Percentiles rank a stretch among this genome's conserved stretches.
Conservation (phyloP, 495 filamentous ascomycete genomes). For the Pyronema domesticum region DNA sequence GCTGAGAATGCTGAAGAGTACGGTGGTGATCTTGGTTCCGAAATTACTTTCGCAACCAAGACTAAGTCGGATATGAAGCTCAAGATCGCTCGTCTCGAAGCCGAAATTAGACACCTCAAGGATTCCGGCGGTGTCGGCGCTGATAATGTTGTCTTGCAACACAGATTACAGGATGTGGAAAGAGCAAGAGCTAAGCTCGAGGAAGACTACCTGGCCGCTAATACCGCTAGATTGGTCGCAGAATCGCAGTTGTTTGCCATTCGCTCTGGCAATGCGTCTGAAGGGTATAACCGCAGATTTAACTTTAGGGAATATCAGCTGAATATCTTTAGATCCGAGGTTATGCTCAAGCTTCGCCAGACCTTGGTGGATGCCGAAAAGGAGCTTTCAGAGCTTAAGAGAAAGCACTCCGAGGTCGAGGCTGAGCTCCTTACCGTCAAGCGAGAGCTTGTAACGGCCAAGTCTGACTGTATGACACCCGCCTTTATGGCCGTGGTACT, state of each 20-base stretch:
- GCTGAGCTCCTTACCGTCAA: slow-evolving; percentile 20
- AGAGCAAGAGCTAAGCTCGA: slow-evolving; percentile 23
- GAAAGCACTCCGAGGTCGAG: slow-evolving; percentile 18
- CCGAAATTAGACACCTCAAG: slow-evolving; percentile 20
- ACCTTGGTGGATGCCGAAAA: slow-evolving; percentile 20
- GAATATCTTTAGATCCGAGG: slow-evolving; percentile 22
- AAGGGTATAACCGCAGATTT: slow-evolving; percentile 20
- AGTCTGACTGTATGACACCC: slow-evolving; percentile 25
- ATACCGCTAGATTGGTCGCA: slow-evolving; percentile 24
- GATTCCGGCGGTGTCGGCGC: slow-evolving; percentile 15
- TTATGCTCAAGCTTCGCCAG: slow-evolving; percentile 24
- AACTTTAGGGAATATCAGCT: slow-evolving; percentile 12
- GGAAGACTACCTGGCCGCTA: slow-evolving; percentile 22
- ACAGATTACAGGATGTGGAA: slow-evolving; percentile 20
- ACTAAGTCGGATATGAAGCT: slow-evolving; percentile 23
- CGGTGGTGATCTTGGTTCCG: slow-evolving; percentile 23
- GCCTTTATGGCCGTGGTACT: background rate
- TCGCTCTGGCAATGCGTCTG: slow-evolving; percentile 17
- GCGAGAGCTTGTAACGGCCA: slow-evolving; percentile 23
- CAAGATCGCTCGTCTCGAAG: slow-evolving; percentile 20
- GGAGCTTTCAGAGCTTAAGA: slow-evolving; percentile 18
- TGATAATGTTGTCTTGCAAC: slow-evolving; percentile 22
- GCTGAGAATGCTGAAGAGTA: slow-evolving; percentile 11
- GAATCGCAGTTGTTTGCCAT: slow-evolving; percentile 24
- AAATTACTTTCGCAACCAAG: slow-evolving; percentile 18